A percentile compares a stretch with the other conserved stretches of the same genome.
Evolutionary conservation across 176 grass and related monocot genomes (phyloP).

Genomic region (Oropetium thomaeum): DNA sequence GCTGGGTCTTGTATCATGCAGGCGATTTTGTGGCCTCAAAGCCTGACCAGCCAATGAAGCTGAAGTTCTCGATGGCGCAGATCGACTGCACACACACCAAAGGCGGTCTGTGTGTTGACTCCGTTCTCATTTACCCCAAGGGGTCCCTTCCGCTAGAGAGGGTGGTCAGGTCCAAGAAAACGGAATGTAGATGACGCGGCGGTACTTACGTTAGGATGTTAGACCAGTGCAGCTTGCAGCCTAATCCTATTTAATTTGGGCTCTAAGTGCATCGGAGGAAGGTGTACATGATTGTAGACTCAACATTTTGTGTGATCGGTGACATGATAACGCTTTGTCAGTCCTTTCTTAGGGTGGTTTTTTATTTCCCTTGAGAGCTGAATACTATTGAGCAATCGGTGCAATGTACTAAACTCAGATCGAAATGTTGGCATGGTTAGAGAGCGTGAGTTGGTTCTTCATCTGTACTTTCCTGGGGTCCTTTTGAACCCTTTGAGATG

Average conservation of each 20-base stretch:
- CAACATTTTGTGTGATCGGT: conserved; percentile 21
- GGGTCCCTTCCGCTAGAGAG: conserved; percentile 42
- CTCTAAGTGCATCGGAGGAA: conserved; percentile 33
- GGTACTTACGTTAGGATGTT: conserved; percentile 33
- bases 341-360: conserved; percentile 30
- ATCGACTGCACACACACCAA: conserved; percentile 96
- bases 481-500: neutral
- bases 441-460: neutral
- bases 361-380: conserved; percentile 5
- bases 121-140: conserved; percentile 74
- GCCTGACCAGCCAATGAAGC: conserved; percentile 35
- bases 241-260: conserved; percentile 50
- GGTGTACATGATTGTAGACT: conserved; percentile 40
- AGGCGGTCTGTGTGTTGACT: conserved; percentile 75
- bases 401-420: conserved; percentile 12
- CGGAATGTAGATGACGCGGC: conserved; percentile 36
- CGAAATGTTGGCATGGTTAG: neutral
- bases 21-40: conserved; percentile 71
- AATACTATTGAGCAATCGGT: conserved; percentile 16
- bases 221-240: conserved; percentile 37
- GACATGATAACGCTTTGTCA: conserved; percentile 5
- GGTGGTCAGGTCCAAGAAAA: conserved; percentile 44
- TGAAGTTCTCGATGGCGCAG: conserved; percentile 94
- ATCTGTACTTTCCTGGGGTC: conserved; percentile 1
- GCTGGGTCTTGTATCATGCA: conserved; percentile 73